Percentiles rank a stretch among this genome's conserved stretches.
These are phyloP conservation scores for Psilocybe cyanescens DNA, from an alignment of 768 basidiomycete species.

Conservation along the genomic window DNA sequence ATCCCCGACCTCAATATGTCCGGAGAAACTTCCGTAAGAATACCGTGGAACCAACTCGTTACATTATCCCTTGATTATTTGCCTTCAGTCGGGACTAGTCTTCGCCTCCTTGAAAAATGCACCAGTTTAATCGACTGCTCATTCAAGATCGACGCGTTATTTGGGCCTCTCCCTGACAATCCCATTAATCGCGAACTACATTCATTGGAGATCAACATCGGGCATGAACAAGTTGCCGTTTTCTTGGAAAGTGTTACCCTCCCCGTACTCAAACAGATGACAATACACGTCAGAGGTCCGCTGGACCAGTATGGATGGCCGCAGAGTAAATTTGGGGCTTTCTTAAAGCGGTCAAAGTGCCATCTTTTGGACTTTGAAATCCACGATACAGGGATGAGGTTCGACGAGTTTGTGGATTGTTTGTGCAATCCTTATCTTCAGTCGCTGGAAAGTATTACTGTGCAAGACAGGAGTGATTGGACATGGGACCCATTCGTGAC, in stretches of 20 bases:
- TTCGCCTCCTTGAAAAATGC: conserved; percentile 33
- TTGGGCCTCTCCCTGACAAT: conserved; percentile 24
- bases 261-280: conserved; percentile 29
- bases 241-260: conserved; percentile 33
- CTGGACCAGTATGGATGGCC: conserved; percentile 36
- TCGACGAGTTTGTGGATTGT: conserved; percentile 31
- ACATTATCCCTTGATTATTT: conserved; percentile 30
- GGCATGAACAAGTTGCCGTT: conserved; percentile 28
- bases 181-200: conserved; percentile 29
- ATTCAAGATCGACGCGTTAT: conserved; percentile 31
- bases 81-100: conserved; percentile 29
- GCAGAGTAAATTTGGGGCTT: conserved; percentile 30
- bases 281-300: conserved; percentile 31
- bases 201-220: conserved; percentile 33
- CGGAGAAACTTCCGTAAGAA: conserved; percentile 24
- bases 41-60: conserved; percentile 37
- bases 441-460: conserved; percentile 31
- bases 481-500: conserved; percentile 37
- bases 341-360: conserved; percentile 34
- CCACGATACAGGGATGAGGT: conserved; percentile 35
- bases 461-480: conserved; percentile 38
- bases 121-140: conserved; percentile 28
- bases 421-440: conserved; percentile 30
- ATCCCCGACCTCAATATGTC: conserved; percentile 32
- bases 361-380: conserved; percentile 31